Evolutionary conservation across 345 rosid species (phyloP).

Genomic region (Bruguiera parviflora): DNA sequence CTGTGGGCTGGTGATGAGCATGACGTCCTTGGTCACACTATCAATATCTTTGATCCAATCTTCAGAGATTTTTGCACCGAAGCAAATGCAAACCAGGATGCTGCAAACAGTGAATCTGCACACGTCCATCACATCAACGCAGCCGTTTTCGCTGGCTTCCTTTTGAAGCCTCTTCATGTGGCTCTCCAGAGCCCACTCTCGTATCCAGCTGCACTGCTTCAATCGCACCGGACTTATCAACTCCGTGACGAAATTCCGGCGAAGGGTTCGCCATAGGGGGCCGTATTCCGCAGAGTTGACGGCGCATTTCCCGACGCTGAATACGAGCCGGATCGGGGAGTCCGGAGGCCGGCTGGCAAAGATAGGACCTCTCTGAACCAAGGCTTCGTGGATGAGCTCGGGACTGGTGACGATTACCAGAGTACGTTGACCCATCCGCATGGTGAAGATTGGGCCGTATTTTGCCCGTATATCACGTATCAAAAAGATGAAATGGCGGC

Average conservation of each 20-base stretch:
- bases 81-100: conserved; percentile 74
- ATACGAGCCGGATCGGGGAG: conserved; percentile 74
- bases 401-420: conserved; percentile 71
- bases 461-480: conserved; percentile 61
- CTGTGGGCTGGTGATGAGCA: conserved; percentile 70
- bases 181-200: conserved; percentile 67
- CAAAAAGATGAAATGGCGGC: conserved; percentile 68
- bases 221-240: conserved; percentile 62
- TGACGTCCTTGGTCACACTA: conserved; percentile 68
- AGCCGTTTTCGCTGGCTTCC: conserved; percentile 50
- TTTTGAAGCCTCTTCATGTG: conserved; percentile 63
- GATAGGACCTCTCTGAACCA: conserved; percentile 57
- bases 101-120: conserved; percentile 77
- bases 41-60: conserved; percentile 62
- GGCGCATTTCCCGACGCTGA: conserved; percentile 89
- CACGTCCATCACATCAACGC: conserved; percentile 67
- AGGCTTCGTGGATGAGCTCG: conserved; percentile 84
- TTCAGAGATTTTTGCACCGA: conserved; percentile 79
- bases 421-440: conserved; percentile 97
- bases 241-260: conserved; percentile 83
- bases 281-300: conserved; percentile 89
- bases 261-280: conserved; percentile 67
- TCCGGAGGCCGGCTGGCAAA: conserved; percentile 84
- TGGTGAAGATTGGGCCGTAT: conserved; percentile 87
- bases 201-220: conserved; percentile 81